Evolutionary conservation across 202 grass and related monocot genomes (phyloP).

Genomic region (Thinopyrum obtusiflorum): DNA sequence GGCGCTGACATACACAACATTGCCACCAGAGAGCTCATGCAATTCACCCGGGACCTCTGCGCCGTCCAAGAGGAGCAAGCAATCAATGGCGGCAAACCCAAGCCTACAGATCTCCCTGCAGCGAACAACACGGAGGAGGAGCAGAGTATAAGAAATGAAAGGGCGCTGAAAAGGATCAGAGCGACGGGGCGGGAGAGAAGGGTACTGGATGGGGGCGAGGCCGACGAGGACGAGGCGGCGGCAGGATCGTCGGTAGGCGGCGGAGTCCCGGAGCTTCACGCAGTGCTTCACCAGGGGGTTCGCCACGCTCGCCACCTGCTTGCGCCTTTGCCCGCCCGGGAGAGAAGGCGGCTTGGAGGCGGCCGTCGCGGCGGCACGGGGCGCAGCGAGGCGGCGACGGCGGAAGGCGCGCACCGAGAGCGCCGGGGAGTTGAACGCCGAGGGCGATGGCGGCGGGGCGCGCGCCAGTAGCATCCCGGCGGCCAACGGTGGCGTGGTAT

Average conservation of each 20-base stretch:
- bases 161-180: background rate
- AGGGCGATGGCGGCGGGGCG: slow-evolving; percentile 3
- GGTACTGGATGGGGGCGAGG: slow-evolving; percentile 69
- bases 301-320: slow-evolving; percentile 71
- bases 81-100: slow-evolving; percentile 42
- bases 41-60: slow-evolving; percentile 39
- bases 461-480: slow-evolving; percentile 38
- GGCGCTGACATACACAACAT: slow-evolving; percentile 52
- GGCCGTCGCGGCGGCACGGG: background rate
- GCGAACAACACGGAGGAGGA: background rate
- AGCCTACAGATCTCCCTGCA: slow-evolving; percentile 68
- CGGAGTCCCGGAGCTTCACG: slow-evolving; percentile 78
- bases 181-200: background rate
- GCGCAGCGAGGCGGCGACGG: background rate
- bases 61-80: slow-evolving; percentile 67
- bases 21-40: slow-evolving; percentile 20
- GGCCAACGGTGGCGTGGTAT: background rate
- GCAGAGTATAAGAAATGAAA: background rate
- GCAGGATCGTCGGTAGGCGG: slow-evolving; percentile 64
- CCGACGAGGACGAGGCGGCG: slow-evolving; percentile 65
- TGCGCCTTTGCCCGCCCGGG: slow-evolving; percentile 37
- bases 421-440: background rate
- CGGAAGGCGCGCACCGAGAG: background rate
- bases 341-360: background rate
- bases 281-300: slow-evolving; percentile 96